These are phyloP conservation scores for Niebla homalea DNA, from an alignment of 495 filamentous ascomycete species.

Conservation along the genomic window DNA sequence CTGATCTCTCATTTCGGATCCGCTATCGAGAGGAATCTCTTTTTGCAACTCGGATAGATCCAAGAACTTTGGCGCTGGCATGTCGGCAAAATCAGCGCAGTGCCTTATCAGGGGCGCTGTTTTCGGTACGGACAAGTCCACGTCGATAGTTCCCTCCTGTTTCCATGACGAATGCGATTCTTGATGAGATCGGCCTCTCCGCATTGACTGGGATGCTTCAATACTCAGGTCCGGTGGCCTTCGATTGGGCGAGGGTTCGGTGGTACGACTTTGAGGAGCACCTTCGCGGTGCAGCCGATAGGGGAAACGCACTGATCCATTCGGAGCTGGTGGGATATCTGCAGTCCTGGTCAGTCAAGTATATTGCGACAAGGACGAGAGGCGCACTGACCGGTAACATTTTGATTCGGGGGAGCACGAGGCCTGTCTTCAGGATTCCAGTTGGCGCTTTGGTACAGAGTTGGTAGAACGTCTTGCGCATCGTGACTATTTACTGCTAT, in stretches of 20 bases:
- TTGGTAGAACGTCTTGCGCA: too few relatives aligned
- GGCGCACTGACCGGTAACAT: too few relatives aligned
- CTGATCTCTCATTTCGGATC: slow-evolving; percentile 29
- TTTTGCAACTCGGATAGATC: slow-evolving; percentile 39
- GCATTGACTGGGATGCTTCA: slow-evolving; percentile 31
- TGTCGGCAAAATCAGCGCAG: slow-evolving; percentile 33
- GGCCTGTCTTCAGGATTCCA: too few relatives aligned
- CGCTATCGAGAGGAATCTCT: slow-evolving; percentile 37
- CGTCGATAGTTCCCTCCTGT: slow-evolving; percentile 22
- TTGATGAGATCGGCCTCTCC: slow-evolving; percentile 35
- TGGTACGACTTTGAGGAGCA: slow-evolving; percentile 5
- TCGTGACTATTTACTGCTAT: too few relatives aligned
- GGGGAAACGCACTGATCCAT: too few relatives aligned
- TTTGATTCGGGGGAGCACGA: too few relatives aligned
- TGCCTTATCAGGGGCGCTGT: slow-evolving; percentile 23
- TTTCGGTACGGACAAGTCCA: slow-evolving; percentile 37
- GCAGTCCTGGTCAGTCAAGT: too few relatives aligned
- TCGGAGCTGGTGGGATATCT: too few relatives aligned
- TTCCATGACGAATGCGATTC: slow-evolving; percentile 19
- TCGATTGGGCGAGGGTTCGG: slow-evolving; percentile 14
- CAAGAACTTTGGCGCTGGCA: slow-evolving; percentile 40
- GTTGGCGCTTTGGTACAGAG: too few relatives aligned
- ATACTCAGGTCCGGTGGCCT: slow-evolving; percentile 20
- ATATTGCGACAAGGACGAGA: too few relatives aligned
- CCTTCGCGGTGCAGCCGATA: neutral